Percentiles rank a stretch among this genome's conserved stretches.
These are phyloP conservation scores for Avena atlantica DNA, from an alignment of 176 grass and related monocot species.

Conservation along the genomic window DNA sequence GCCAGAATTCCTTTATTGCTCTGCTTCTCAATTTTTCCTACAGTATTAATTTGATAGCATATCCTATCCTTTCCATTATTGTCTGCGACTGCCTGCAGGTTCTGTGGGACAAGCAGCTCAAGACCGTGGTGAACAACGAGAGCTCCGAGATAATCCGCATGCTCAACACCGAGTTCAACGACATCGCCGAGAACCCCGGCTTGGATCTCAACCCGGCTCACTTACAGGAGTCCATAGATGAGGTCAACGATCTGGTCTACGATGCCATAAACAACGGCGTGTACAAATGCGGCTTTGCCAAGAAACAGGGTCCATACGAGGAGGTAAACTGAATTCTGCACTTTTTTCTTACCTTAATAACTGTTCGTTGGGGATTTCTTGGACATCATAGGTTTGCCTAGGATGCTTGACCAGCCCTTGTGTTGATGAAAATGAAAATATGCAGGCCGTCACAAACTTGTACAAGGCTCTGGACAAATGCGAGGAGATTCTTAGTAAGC, in stretches of 20 bases:
- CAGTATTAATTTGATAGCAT: too few relatives aligned
- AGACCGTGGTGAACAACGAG: conserved; percentile 96
- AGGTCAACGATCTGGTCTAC: conserved; percentile 74
- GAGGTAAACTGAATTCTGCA: conserved; percentile 53
- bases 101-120: conserved; percentile 91
- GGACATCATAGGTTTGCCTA: not conserved
- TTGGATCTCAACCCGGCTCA: conserved; percentile 78
- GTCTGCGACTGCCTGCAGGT: conserved; percentile 48
- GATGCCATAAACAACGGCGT: conserved; percentile 87
- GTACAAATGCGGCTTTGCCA: conserved; percentile 95
- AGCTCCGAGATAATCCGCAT: conserved; percentile 96
- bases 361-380: not conserved
- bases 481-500: conserved; percentile 83
- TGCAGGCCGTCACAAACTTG: conserved; percentile 70
- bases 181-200: conserved; percentile 61
- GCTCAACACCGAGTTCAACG: conserved; percentile 88
- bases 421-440: not conserved
- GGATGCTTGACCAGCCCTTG: not conserved
- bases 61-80: not conserved
- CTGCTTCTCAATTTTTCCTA: too few relatives aligned
- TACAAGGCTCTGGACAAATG: conserved; percentile 81
- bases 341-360: not conserved
- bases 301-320: conserved; percentile 89
- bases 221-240: conserved; percentile 55
- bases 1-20: too few relatives aligned